Conservation (phyloP, 306 rosid species). For the Mimosa pudica region DNA sequence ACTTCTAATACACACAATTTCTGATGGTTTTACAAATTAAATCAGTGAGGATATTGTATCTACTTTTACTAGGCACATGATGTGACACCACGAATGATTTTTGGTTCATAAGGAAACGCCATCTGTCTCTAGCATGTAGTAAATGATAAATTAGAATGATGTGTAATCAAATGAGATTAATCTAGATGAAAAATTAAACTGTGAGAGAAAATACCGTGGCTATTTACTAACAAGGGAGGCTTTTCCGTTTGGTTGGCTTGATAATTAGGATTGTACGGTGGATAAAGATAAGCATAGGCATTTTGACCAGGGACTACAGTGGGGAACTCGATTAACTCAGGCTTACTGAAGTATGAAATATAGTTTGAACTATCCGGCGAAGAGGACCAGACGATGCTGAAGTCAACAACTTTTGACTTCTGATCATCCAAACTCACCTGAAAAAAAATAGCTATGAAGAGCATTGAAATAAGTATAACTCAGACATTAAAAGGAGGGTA, state of each 20-base stretch:
- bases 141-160: slow-evolving; percentile 21
- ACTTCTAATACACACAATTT: background rate
- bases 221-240: slow-evolving; percentile 81
- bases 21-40: background rate
- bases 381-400: slow-evolving; percentile 81
- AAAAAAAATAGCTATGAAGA: slow-evolving; percentile 22
- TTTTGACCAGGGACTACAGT: slow-evolving; percentile 88
- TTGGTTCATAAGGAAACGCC: slow-evolving; percentile 6
- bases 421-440: slow-evolving; percentile 74
- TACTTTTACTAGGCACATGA: background rate
- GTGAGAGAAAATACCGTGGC: slow-evolving; percentile 69
- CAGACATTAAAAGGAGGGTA: background rate
- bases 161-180: background rate
- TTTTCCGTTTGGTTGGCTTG: slow-evolving; percentile 69
- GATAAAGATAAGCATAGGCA: slow-evolving; percentile 92
- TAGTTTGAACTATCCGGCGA: slow-evolving; percentile 77
- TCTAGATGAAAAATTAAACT: background rate
- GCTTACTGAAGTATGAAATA: slow-evolving; percentile 70
- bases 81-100: background rate
- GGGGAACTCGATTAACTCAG: slow-evolving; percentile 89
- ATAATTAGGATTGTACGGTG: slow-evolving; percentile 69
- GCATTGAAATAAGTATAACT: background rate
- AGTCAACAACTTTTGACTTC: slow-evolving; percentile 57
- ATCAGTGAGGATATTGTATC: no score
- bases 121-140: background rate